Evolutionary conservation across 208 protist species (phyloP).

Genomic region (Acanthamoeba rhysodes): DNA sequence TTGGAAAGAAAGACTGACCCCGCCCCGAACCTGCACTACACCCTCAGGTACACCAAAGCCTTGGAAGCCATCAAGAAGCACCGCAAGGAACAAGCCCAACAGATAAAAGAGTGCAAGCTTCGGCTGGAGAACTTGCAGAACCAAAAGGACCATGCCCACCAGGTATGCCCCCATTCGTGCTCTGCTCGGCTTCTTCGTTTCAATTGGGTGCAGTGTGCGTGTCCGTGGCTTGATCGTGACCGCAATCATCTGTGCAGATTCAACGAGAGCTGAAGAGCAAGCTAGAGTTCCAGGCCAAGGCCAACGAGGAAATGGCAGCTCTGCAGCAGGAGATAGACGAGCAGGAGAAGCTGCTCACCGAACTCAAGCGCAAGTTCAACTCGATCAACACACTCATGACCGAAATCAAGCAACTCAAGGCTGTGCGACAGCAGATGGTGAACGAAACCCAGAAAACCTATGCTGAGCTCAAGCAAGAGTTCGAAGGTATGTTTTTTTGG

Average conservation of each 20-base stretch:
- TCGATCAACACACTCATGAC: conserved; percentile 7
- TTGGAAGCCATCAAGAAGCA: conserved; percentile 85
- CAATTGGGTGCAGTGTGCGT: not conserved
- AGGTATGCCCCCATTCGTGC: conserved; percentile 6
- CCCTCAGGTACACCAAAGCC: conserved; percentile 85
- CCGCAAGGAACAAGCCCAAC: conserved; percentile 77
- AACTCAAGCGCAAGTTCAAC: not conserved
- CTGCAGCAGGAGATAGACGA: conserved; percentile 25
- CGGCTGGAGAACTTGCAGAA: conserved; percentile 76
- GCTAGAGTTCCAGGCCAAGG: conserved; percentile 11
- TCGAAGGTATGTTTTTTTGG: conserved; percentile 8
- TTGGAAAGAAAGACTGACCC: no score
- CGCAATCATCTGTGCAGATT: not conserved
- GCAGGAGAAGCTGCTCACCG: not conserved
- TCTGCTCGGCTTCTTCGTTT: no score
- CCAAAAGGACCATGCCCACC: conserved; percentile 70
- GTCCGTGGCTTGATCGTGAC: no score
- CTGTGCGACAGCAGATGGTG: conserved; percentile 30
- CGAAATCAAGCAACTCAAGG: conserved; percentile 66
- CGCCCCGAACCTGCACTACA: not conserved
- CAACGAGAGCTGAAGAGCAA: conserved; percentile 29
- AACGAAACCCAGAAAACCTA: conserved; percentile 50
- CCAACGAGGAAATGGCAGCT: conserved; percentile 7
- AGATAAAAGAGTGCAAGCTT: conserved; percentile 79
- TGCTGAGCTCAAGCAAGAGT: conserved; percentile 49